phyloP scores from a whole-genome alignment of 2,329 filamentous ascomycete species.

The Stachybotrys elegans region DNA sequence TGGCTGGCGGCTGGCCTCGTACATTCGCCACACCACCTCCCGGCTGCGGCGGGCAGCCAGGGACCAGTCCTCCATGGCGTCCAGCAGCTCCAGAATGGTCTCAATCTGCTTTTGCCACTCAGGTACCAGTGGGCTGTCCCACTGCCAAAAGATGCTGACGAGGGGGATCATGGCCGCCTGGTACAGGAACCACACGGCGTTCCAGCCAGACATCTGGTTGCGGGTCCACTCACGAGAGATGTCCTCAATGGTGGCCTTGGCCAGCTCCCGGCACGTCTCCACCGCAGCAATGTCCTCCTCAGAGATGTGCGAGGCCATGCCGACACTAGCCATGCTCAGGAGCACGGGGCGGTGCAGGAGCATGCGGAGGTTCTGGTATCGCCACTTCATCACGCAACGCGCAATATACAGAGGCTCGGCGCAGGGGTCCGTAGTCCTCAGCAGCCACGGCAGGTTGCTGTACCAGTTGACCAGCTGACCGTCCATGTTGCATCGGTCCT shows the following conservation, averaged over 20 bases:
- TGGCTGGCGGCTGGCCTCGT: conserved; percentile 46
- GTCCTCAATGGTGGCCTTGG: conserved; percentile 65
- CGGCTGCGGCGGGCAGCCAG: conserved; percentile 56
- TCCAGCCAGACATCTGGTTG: conserved; percentile 75
- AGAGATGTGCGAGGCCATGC: conserved; percentile 41
- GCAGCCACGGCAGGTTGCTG: conserved; percentile 60
- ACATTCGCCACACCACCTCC: conserved; percentile 59
- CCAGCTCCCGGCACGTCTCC: conserved; percentile 62
- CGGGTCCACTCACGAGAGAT: conserved; percentile 64
- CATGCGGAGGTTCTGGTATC: conserved; percentile 72
- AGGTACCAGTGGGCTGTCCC: conserved; percentile 39
- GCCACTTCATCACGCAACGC: conserved; percentile 74
- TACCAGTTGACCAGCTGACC: conserved; percentile 67
- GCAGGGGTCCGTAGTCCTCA: conserved; percentile 60
- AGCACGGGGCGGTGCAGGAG: conserved; percentile 69
- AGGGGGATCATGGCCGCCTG: conserved; percentile 75
- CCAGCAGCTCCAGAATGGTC: conserved; percentile 53
- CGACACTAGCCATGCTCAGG: conserved; percentile 52
- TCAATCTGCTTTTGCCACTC: conserved; percentile 55
- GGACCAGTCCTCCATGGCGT: conserved; percentile 60
- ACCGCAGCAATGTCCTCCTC: conserved; percentile 65
- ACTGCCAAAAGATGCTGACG: conserved; percentile 67
- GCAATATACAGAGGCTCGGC: conserved; percentile 65
- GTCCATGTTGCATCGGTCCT: conserved; percentile 63
- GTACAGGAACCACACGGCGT: conserved; percentile 76